Base-by-base conservation (phyloP, 2,329 filamentous ascomycete species). In the Lasiodiplodia citricola region DNA sequence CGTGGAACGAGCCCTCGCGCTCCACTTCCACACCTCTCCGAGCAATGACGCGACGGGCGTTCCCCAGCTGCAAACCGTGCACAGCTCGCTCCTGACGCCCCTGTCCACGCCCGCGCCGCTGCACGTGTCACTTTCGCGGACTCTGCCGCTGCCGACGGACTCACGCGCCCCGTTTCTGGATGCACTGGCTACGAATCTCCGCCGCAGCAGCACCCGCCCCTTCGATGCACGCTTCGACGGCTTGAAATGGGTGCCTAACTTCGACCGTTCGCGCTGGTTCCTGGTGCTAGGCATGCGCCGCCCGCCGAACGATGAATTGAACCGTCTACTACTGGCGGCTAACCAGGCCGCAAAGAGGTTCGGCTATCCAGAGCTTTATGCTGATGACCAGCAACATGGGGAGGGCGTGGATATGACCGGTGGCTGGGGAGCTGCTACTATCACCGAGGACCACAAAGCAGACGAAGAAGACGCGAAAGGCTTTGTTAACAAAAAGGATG, bases 111-210 rank as follows among this genome's bases (percentile, higher is more conserved):
- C 91, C 5, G 83, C 93, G 62, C 95, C 95, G 3, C 85, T 99
- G 57, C 96, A 99, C 80, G 90, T 99, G 75, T 97, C 94, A 73
- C 86, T 99, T 7, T 98, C 96, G 8, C 87, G 93, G 6, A 91
- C 96, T 0, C 83, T 98, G 63, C 86, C 90, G 14, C 87, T 99
- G 38, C 83, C 84, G 58, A 94, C 92, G 0, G 85, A 89, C n/a
- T 85, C 91, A 71, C 93, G 92, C 72, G 88, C 91, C 35, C 73
- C 72, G 0, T 97, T 97, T 75, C 82, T 91, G 5, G 80, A 86
- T 4, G 79, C 80, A 0, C 77, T 97, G 5, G 77, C 10, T 72
- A 91, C 68, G 69, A 78, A 60, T 69, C 62, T 76, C 67, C 71
- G 71, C 38, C 75, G 71, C 71, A 75, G 83, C 79, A 72, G 86